A percentile compares a stretch with the other conserved stretches of the same genome.
phyloP scores from a whole-genome alignment of 192 early-diverging fungal genomes.

The Coemansia interrupta region DNA sequence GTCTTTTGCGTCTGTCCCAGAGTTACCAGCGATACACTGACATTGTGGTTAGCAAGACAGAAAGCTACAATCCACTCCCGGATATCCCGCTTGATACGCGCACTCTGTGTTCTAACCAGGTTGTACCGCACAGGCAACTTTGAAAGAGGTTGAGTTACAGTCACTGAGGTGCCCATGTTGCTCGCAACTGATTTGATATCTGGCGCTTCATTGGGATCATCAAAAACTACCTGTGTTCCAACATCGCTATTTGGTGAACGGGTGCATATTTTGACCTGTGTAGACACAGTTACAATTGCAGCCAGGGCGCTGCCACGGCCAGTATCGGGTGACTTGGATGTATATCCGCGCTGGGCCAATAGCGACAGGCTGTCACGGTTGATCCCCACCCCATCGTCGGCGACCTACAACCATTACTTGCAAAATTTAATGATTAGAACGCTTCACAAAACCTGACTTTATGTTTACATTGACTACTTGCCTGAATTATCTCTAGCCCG shows the following conservation, averaged over 20 bases:
- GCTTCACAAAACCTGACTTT: too few relatives aligned
- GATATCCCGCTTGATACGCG: constrained; percentile 17
- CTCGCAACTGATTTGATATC: constrained; percentile 14
- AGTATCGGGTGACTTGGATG: constrained; percentile 12
- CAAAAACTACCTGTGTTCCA: constrained; percentile 19
- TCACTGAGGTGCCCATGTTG: constrained; percentile 25
- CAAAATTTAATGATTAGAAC: neutral
- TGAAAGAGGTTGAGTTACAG: constrained; percentile 28
- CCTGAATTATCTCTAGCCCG: constrained; percentile 28
- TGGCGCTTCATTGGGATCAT: neutral
- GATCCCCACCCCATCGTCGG: constrained; percentile 29
- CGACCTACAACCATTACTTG: constrained; percentile 11
- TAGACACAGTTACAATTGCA: constrained; percentile 20
- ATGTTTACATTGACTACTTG: constrained; percentile 1
- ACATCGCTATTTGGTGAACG: constrained; percentile 6
- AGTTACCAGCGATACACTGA: constrained; percentile 9
- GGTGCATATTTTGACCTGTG: constrained; percentile 25
- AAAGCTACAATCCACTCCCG: constrained; percentile 20
- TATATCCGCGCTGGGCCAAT: constrained; percentile 21
- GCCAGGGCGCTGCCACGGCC: constrained; percentile 22
- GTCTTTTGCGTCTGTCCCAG: constrained; percentile 3
- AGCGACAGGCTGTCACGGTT: constrained; percentile 5
- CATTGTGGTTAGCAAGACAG: constrained; percentile 25
- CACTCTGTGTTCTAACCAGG: constrained; percentile 19
- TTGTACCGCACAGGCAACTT: constrained; percentile 34